phyloP scores from a whole-genome alignment of 805 yeast genomes.

The Zygoascus bituminiphila region DNA sequence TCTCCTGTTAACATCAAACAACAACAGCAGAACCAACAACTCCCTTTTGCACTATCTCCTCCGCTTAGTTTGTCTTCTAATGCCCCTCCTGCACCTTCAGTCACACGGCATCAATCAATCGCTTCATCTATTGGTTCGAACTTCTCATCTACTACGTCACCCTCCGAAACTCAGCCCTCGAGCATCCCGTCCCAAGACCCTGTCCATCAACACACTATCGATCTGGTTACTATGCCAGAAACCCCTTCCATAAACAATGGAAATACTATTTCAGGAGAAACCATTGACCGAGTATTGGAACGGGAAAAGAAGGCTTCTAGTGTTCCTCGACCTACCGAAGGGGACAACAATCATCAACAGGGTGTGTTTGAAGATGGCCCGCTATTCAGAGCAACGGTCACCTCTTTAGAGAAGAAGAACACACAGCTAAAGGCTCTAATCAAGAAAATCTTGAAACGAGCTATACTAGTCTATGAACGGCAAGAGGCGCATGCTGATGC shows the following conservation, averaged over 20 bases:
- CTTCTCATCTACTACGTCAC: not conserved
- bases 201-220: not conserved
- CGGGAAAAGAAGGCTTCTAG: not conserved
- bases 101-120: not conserved
- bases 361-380: conserved; percentile 36
- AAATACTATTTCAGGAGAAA: not conserved
- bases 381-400: conserved; percentile 34
- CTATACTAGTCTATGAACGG: conserved; percentile 26
- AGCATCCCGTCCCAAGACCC: not conserved
- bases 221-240: not conserved
- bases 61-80: not conserved
- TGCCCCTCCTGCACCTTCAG: not conserved
- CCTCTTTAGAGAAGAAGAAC: conserved; percentile 31
- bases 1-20: not conserved
- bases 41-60: not conserved
- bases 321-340: conserved; percentile 2
- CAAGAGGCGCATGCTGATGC: conserved; percentile 29
- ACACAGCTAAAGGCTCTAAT: conserved; percentile 27
- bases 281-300: not conserved
- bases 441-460: conserved; percentile 32
- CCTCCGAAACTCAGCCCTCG: not conserved
- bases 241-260: not conserved
- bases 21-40: not conserved
- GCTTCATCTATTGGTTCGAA: not conserved
- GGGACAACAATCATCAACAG: not conserved